Conservation (phyloP, 2,329 filamentous ascomycete species). For the Sordariomycetes sp. region DNA sequence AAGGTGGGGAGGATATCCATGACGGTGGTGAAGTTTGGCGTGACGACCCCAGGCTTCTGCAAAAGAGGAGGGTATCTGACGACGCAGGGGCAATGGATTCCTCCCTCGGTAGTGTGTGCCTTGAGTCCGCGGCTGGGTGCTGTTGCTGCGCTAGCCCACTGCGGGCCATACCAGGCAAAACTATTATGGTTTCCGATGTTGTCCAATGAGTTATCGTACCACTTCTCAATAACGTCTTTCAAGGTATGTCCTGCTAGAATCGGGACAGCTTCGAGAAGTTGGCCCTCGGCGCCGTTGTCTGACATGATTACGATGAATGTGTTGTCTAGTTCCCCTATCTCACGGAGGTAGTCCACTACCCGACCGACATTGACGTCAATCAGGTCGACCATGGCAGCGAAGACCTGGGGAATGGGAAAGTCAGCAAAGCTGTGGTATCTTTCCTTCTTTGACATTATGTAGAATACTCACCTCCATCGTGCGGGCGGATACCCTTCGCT, state of each 20-base stretch:
- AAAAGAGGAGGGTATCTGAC: slow-evolving; percentile 1
- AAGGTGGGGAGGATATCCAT: slow-evolving; percentile 41
- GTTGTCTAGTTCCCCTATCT: slow-evolving; percentile 50
- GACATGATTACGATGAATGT: slow-evolving; percentile 56
- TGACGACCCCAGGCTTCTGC: slow-evolving; percentile 5
- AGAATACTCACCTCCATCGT: slow-evolving; percentile 16
- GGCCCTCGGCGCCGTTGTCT: slow-evolving; percentile 54
- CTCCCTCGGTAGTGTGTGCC: slow-evolving; percentile 34
- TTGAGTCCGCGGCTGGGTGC: slow-evolving; percentile 25
- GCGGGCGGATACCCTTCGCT: not conserved
- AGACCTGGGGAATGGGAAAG: slow-evolving; percentile 25
- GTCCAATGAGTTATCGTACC: slow-evolving; percentile 39
- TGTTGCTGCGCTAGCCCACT: slow-evolving; percentile 36
- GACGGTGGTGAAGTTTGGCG: slow-evolving; percentile 23
- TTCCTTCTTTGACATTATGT: not conserved
- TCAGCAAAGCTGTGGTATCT: too few species aligned
- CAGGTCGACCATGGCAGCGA: slow-evolving; percentile 54
- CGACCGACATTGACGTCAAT: slow-evolving; percentile 53
- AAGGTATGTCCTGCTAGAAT: slow-evolving; percentile 31
- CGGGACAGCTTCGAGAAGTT: slow-evolving; percentile 39
- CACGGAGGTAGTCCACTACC: slow-evolving; percentile 44
- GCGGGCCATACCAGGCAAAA: slow-evolving; percentile 52
- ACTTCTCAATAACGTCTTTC: slow-evolving; percentile 43
- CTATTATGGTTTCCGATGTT: slow-evolving; percentile 46
- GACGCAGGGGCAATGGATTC: slow-evolving; percentile 15